These are phyloP conservation scores for Aspergillus incahuasiensis DNA, from an alignment of 495 filamentous ascomycete genomes.

Conservation along the genomic window DNA sequence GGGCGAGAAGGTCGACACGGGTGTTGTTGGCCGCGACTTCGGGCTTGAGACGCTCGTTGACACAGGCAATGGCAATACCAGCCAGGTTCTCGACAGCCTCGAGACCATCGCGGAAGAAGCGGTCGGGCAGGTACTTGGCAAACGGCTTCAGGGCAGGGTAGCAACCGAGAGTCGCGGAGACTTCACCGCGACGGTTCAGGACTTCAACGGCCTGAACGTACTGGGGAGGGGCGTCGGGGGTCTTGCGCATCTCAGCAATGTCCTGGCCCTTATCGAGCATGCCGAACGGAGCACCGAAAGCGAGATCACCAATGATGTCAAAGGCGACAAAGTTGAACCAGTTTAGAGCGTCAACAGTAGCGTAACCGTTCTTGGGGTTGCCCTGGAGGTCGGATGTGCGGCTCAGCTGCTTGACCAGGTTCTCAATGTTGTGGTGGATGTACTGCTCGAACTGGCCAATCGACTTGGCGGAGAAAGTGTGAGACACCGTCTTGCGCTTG, in stretches of 20 bases:
- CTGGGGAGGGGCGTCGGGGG: slow-evolving; percentile 36
- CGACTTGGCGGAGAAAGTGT: slow-evolving; percentile 81
- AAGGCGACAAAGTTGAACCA: slow-evolving; percentile 97
- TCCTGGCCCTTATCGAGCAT: slow-evolving; percentile 52
- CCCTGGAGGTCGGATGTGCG: slow-evolving; percentile 41
- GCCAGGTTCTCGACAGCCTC: slow-evolving; percentile 48
- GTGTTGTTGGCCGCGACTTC: slow-evolving; percentile 49
- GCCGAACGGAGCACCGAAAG: slow-evolving; percentile 52
- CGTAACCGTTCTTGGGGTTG: slow-evolving; percentile 47
- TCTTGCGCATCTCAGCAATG: slow-evolving; percentile 55
- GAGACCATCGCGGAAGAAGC: slow-evolving; percentile 48
- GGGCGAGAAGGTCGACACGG: slow-evolving; percentile 75
- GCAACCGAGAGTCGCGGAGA: slow-evolving; percentile 47
- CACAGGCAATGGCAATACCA: slow-evolving; percentile 72
- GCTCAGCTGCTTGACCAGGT: slow-evolving; percentile 72
- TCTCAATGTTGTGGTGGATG: slow-evolving; percentile 73
- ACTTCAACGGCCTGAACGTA: slow-evolving; percentile 52
- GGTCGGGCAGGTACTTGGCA: slow-evolving; percentile 49
- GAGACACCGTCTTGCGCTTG: slow-evolving; percentile 84
- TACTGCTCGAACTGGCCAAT: slow-evolving; percentile 87
- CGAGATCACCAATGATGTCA: slow-evolving; percentile 74
- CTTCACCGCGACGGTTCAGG: slow-evolving; percentile 52
- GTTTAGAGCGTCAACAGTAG: slow-evolving; percentile 69
- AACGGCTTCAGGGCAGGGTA: slow-evolving; percentile 44
- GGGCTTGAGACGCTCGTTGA: slow-evolving; percentile 66